phyloP scores from a whole-genome alignment of 2,329 filamentous ascomycete species.

The Neonectria coccinea region DNA sequence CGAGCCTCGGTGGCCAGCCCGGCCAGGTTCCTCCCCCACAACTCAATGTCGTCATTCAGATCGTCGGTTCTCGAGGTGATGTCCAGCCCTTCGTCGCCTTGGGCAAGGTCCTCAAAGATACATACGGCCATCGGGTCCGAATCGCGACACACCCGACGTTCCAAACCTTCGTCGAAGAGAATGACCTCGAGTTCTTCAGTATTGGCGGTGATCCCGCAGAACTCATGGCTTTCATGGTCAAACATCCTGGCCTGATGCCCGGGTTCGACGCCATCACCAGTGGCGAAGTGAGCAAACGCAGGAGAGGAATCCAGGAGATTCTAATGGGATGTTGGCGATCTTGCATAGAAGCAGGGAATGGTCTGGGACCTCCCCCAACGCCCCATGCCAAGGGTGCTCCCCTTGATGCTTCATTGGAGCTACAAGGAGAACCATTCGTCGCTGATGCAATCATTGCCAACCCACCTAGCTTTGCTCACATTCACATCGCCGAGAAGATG shows the following conservation, averaged over 20 bases:
- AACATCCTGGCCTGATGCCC: slow-evolving; percentile 87
- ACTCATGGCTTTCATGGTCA: slow-evolving; percentile 92
- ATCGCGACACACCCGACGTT: slow-evolving; percentile 80
- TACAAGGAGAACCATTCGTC: slow-evolving; percentile 75
- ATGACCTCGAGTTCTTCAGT: slow-evolving; percentile 79
- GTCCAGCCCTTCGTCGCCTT: slow-evolving; percentile 81
- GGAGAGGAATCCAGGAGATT: slow-evolving; percentile 81
- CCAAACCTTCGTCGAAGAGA: slow-evolving; percentile 74
- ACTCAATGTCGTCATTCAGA: slow-evolving; percentile 79
- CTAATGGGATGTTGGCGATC: slow-evolving; percentile 89
- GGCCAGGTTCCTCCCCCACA: slow-evolving; percentile 67
- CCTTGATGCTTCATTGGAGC: slow-evolving; percentile 51
- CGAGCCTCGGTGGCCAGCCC: slow-evolving; percentile 75
- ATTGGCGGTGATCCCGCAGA: slow-evolving; percentile 82
- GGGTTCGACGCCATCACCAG: slow-evolving; percentile 80
- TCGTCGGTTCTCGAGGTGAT: slow-evolving; percentile 79
- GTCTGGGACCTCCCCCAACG: slow-evolving; percentile 62
- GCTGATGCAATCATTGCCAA: slow-evolving; percentile 86
- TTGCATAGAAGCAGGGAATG: slow-evolving; percentile 83
- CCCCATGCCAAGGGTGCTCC: slow-evolving; percentile 61
- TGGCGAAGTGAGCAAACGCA: slow-evolving; percentile 80
- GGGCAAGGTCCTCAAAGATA: slow-evolving; percentile 72
- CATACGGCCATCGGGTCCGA: slow-evolving; percentile 77
- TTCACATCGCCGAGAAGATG: slow-evolving; percentile 80
- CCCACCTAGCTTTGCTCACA: slow-evolving; percentile 80